Evolutionary conservation across 345 rosid species (phyloP).

Genomic region (Camelina neglecta): DNA sequence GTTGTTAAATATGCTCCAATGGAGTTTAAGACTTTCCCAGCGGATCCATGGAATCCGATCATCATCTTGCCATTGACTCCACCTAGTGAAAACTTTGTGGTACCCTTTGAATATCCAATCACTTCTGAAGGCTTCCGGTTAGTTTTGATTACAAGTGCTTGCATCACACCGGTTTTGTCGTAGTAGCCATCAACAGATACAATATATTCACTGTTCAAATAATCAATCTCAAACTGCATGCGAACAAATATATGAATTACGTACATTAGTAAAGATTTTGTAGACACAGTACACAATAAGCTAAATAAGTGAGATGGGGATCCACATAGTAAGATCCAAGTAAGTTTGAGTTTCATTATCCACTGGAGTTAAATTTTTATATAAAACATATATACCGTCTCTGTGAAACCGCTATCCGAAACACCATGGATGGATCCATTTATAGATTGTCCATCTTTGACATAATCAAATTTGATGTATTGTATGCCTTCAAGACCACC

Average conservation of each 20-base stretch:
- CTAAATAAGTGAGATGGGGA: not conserved
- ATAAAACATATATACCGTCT: conserved; percentile 12
- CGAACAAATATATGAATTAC: not conserved
- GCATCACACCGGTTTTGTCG: conserved; percentile 34
- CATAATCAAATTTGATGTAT: conserved; percentile 4
- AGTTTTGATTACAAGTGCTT: conserved; percentile 36
- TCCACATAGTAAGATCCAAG: not conserved
- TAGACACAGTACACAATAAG: not conserved
- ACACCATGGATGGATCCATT: not conserved
- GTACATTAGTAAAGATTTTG: not conserved
- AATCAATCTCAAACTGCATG: conserved; percentile 39
- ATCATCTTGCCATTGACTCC: conserved; percentile 27
- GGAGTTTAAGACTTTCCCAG: conserved; percentile 15
- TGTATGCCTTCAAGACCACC: conserved; percentile 18
- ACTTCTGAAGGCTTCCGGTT: conserved; percentile 22
- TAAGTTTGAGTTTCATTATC: not conserved
- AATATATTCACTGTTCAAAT: conserved; percentile 19
- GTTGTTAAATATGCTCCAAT: conserved; percentile 30
- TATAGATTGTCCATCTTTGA: not conserved
- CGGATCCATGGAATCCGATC: conserved; percentile 33
- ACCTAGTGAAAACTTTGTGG: conserved; percentile 29
- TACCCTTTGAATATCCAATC: conserved; percentile 33
- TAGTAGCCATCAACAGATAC: conserved; percentile 32
- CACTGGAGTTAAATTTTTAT: not conserved
- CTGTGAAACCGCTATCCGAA: conserved; percentile 10